Percentiles rank a stretch among this genome's conserved stretches.
Conservation (phyloP, 2,329 filamentous ascomycete species). For the Penicillium sp. region DNA sequence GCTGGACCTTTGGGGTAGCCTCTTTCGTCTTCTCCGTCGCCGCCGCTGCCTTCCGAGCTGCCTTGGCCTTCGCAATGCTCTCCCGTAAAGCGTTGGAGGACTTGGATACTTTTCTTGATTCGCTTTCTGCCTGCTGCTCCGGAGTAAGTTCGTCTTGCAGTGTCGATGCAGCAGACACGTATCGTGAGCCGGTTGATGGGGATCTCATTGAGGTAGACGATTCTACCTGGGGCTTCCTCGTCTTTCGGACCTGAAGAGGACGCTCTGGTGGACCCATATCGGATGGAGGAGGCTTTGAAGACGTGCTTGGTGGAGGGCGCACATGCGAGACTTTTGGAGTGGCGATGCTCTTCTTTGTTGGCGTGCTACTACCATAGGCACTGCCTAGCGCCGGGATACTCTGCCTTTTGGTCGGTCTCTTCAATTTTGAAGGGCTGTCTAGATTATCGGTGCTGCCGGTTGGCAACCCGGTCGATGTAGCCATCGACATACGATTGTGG, state of each 20-base stretch:
- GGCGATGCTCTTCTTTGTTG: conserved; percentile 41
- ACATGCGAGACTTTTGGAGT: conserved; percentile 50
- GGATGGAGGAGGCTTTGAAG: conserved; percentile 55
- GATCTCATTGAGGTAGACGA: conserved; percentile 30
- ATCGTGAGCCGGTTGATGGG: conserved; percentile 32
- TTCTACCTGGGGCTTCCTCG: conserved; percentile 35
- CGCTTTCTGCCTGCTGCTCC: conserved; percentile 30
- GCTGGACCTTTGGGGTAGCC: background rate
- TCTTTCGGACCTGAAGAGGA: conserved; percentile 41
- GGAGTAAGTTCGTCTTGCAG: conserved; percentile 29
- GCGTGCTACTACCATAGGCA: conserved; percentile 15
- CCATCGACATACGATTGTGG: conserved; percentile 29
- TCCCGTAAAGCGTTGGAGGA: conserved; percentile 81
- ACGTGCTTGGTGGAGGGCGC: conserved; percentile 54
- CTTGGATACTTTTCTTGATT: conserved; percentile 54
- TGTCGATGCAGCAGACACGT: conserved; percentile 30
- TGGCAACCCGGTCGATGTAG: conserved; percentile 21
- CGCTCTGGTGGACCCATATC: conserved; percentile 30
- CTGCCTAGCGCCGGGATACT: conserved; percentile 14
- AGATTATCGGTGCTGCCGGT: conserved; percentile 17
- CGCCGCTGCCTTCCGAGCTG: conserved; percentile 63
- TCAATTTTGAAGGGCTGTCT: conserved; percentile 28
- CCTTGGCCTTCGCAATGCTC: conserved; percentile 90
- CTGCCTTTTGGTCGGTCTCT: conserved; percentile 21
- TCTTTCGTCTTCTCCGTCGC: conserved; percentile 26